phyloP scores from a whole-genome alignment of 1,284 basidiomycete species.

The Rhodotorula sp. region DNA sequence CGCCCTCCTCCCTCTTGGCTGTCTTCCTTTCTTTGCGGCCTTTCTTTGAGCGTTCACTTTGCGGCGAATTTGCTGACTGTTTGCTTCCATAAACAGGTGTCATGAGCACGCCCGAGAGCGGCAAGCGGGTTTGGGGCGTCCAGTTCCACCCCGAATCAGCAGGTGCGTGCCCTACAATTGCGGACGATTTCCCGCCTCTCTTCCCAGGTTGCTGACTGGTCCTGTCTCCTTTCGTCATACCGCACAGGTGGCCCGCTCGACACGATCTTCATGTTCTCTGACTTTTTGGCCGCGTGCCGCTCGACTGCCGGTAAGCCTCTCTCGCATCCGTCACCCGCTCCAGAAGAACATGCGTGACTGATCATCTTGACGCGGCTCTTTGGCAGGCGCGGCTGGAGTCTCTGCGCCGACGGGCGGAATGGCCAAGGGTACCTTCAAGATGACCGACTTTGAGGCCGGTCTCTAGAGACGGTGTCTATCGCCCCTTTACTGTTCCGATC shows the following conservation, averaged over 20 bases:
- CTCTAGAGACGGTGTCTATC: slow-evolving; percentile 11
- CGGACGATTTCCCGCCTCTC: background rate
- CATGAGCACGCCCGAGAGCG: slow-evolving; percentile 81
- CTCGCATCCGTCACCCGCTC: background rate
- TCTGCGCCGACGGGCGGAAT: slow-evolving; percentile 13
- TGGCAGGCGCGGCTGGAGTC: slow-evolving; percentile 1
- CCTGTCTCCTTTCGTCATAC: too few relatives aligned
- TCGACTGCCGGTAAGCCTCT: slow-evolving; percentile 6
- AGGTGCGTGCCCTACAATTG: slow-evolving; percentile 51
- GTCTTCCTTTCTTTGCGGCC: too few relatives aligned
- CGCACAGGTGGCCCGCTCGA: slow-evolving; percentile 20
- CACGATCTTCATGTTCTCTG: slow-evolving; percentile 23
- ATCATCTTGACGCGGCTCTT: background rate
- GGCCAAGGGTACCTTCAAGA: slow-evolving; percentile 24
- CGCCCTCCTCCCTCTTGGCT: background rate
- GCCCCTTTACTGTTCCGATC: too few relatives aligned
- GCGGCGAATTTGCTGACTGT: slow-evolving; percentile 48
- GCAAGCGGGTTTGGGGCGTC: slow-evolving; percentile 88
- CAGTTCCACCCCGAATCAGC: slow-evolving; percentile 88
- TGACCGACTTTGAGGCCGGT: slow-evolving; percentile 26
- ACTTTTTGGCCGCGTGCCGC: slow-evolving; percentile 27
- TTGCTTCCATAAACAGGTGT: slow-evolving; percentile 96
- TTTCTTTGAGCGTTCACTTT: background rate
- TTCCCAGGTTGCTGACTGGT: background rate
- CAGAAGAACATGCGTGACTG: background rate